A percentile compares a stretch with the other conserved stretches of the same genome.
phyloP scores from a whole-genome alignment of 2,329 filamentous ascomycete genomes.

The Boeremia exigua region DNA sequence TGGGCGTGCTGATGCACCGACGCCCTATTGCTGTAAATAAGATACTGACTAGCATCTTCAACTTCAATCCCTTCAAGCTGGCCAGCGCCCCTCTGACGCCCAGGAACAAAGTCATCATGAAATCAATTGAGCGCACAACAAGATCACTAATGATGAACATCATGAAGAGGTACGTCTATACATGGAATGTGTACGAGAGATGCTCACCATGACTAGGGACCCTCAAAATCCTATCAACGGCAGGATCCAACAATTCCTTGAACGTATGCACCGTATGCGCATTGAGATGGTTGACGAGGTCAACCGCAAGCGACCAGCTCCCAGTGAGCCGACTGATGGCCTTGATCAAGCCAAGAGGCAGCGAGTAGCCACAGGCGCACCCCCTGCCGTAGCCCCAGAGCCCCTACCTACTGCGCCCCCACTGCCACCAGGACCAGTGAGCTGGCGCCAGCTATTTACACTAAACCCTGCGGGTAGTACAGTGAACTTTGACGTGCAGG shows the following conservation, averaged over 20 bases:
- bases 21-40: conserved; percentile 82
- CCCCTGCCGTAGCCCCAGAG: conserved; percentile 32
- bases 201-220: conserved; percentile 61
- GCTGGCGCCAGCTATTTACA: conserved; percentile 83
- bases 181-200: conserved; percentile 2
- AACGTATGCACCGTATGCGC: conserved; percentile 79
- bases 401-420: conserved; percentile 66
- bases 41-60: conserved; percentile 83
- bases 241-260: conserved; percentile 86
- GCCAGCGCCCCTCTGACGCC: conserved; percentile 79
- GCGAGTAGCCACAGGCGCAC: conserved; percentile 64
- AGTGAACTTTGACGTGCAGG: conserved; percentile 81
- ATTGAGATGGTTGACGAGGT: conserved; percentile 80
- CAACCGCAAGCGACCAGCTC: conserved; percentile 76
- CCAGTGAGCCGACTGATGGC: conserved; percentile 72
- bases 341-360: conserved; percentile 83
- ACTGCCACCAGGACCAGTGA: conserved; percentile 76
- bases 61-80: conserved; percentile 88
- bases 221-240: conserved; percentile 76
- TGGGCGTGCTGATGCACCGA: conserved; percentile 81
- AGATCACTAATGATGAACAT: conserved; percentile 83
- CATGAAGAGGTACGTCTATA: conserved; percentile 69
- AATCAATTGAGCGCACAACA: conserved; percentile 94
- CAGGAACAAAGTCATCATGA: conserved; percentile 79
- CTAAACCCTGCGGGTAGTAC: conserved; percentile 77